Evolutionary conservation across 371 early-diverging fungal species (phyloP).

Genomic region (Rhizopus microsporus): DNA sequence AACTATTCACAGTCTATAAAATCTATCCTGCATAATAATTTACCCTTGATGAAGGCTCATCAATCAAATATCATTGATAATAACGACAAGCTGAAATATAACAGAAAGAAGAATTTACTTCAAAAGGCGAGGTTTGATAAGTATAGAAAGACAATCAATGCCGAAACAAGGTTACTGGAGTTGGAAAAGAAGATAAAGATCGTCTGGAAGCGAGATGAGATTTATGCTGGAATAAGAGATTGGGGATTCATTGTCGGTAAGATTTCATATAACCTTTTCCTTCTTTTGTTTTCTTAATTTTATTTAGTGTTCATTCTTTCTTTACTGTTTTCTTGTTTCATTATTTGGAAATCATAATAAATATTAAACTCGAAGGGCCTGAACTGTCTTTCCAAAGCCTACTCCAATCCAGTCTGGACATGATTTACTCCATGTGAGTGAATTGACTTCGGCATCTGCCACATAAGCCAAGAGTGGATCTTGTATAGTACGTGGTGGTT

Average conservation of each 20-base stretch:
- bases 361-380: conserved; percentile 55
- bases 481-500: conserved; percentile 44
- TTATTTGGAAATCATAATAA: conserved; percentile 7
- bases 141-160: conserved; percentile 17
- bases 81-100: conserved; percentile 6
- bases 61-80: conserved; percentile 5
- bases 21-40: neutral
- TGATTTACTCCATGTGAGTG: conserved; percentile 70
- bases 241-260: conserved; percentile 21
- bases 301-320: conserved; percentile 6
- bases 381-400: conserved; percentile 66
- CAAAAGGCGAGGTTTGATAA: conserved; percentile 12
- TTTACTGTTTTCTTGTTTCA: neutral
- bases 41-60: conserved; percentile 14
- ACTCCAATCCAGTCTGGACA: conserved; percentile 79
- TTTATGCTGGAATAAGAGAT: conserved; percentile 20
- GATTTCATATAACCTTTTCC: neutral
- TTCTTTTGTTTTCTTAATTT: neutral
- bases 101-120: conserved; percentile 10
- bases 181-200: conserved; percentile 19
- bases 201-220: conserved; percentile 22
- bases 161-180: conserved; percentile 18
- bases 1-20: neutral
- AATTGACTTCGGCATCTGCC: conserved; percentile 71
- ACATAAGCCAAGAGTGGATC: conserved; percentile 75